These are phyloP conservation scores for Tillandsia leiboldiana DNA, from an alignment of 176 grass and related monocot species.

Conservation along the genomic window DNA sequence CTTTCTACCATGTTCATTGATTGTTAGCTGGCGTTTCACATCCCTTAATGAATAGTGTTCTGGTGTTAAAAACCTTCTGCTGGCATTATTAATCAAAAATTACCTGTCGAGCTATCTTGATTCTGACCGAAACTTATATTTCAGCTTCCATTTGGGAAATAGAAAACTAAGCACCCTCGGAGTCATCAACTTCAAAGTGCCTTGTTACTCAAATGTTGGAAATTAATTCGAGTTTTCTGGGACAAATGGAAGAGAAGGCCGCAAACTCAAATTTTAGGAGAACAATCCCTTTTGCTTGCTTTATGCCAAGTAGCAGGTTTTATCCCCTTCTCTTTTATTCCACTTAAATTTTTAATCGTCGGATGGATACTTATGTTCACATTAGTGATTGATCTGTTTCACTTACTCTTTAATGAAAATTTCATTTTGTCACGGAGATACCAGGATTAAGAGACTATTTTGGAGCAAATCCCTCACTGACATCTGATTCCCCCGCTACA, in stretches of 20 bases:
- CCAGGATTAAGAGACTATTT: conserved; percentile 91
- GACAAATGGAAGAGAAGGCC: conserved; percentile 63
- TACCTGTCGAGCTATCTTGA: not conserved
- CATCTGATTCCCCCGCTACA: conserved; percentile 47
- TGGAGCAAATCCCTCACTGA: conserved; percentile 60
- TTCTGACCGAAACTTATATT: conserved; percentile 22
- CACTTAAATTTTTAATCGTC: not conserved
- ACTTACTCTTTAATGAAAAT: not conserved
- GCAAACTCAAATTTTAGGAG: conserved; percentile 56
- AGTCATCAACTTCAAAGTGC: conserved; percentile 42
- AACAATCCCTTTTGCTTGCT: conserved; percentile 71
- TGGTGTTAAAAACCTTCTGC: no score
- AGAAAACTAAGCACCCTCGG: conserved; percentile 37
- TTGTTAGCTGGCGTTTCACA: no score
- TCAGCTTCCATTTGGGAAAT: conserved; percentile 92
- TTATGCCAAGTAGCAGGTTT: conserved; percentile 95
- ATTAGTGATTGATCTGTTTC: not conserved
- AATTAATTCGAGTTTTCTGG: conserved; percentile 51
- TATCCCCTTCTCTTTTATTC: not conserved
- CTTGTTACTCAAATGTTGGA: conserved; percentile 84
- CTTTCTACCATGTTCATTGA: no score
- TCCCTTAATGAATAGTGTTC: no score
- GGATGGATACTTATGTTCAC: not conserved
- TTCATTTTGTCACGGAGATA: conserved; percentile 11
- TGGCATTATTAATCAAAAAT: no score